Base-by-base conservation (phyloP, 2,329 filamentous ascomycete genomes). In the Colletotrichum theobromicola region DNA sequence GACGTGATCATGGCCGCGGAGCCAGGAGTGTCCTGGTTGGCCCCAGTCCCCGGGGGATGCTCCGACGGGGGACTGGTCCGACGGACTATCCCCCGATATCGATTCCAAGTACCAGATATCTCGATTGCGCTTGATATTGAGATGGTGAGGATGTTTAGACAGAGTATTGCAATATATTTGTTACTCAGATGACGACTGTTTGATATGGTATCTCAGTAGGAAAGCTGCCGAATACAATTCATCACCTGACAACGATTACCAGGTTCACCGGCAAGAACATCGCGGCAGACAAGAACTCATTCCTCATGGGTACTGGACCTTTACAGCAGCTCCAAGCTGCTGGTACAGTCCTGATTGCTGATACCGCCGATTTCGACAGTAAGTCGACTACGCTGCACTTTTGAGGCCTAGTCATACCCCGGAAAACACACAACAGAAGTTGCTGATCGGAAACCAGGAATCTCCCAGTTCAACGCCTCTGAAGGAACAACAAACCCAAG, bases 21-120 rank as follows among this genome's bases (percentile, higher is more conserved):
- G 42, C 42, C 42, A 46, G 42, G 42, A 46, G 42, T 12, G 9
- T 46, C 42, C 42, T 46, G 94, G 83, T 89, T 95, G 76, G 42
- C 18, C 42, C 21, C 5, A 46, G 12, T 10, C 9, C 18, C 18
- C 42, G 42, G 42, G 42, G 42, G 42, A 46, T 21, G 18, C 42
- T 46, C 42, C 42, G 42, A 46, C 42, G 18, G 42, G 42, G 42
- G 18, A 46, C 42, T 21, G 42, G 21, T 46, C 42, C 42, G 42
- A 46, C 42, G 42, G 42, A 21, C 5, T 21, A 46, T 46, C 42
- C 42, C 42, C 42, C 42, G 18, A 46, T 10, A 2, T 5, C 21
- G n/a, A 46, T 21, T 18, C 10, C 42, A 46, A 10, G 9, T 46
- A 46, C 21, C 42, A 5, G 18, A 46, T 12, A 21, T 21, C 7